These are phyloP conservation scores for Dendrocalamus sinicus DNA, from an alignment of 176 grass and related monocot species.

Conservation along the genomic window DNA sequence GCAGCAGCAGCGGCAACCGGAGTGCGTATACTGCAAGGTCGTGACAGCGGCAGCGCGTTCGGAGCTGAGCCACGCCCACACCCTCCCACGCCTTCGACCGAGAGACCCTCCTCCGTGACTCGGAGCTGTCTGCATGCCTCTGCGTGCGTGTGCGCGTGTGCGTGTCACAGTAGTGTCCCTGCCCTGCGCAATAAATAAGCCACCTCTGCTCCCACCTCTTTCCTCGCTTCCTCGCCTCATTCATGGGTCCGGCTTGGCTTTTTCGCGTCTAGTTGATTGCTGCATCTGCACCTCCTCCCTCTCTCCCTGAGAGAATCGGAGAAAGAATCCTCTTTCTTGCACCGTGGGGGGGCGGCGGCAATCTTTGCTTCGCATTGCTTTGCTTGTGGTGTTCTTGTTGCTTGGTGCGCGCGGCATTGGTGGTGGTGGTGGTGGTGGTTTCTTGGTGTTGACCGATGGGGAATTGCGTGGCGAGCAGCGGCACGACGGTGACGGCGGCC, in stretches of 20 bases:
- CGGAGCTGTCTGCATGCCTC: slow-evolving; percentile 32
- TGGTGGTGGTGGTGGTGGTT: not conserved
- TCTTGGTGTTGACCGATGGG: slow-evolving; percentile 51
- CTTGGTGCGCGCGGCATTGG: slow-evolving; percentile 33
- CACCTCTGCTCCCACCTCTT: slow-evolving; percentile 1
- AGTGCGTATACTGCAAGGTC: not conserved
- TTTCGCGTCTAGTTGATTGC: slow-evolving; percentile 21
- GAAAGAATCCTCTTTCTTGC: slow-evolving; percentile 21
- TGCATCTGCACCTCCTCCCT: slow-evolving; percentile 40
- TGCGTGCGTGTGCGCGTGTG: slow-evolving; percentile 20
- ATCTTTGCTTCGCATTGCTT: slow-evolving; percentile 1
- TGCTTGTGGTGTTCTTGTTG: slow-evolving; percentile 3
- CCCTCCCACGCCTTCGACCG: slow-evolving; percentile 10
- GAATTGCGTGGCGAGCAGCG: slow-evolving; percentile 61
- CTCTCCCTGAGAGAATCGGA: not conserved
- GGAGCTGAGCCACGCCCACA: slow-evolving; percentile 25
- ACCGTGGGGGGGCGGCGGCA: not conserved
- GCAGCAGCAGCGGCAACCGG: not conserved
- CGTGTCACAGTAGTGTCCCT: not conserved
- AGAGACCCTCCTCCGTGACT: slow-evolving; percentile 37
- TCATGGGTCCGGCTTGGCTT: slow-evolving; percentile 52
- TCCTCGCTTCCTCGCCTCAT: slow-evolving; percentile 9
- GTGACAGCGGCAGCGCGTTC: slow-evolving; percentile 41
- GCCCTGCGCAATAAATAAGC: slow-evolving; percentile 52
- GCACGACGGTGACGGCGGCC: slow-evolving; percentile 26